Base-by-base conservation (phyloP, 495 filamentous ascomycete genomes). In the Talaromyces adpressus region DNA sequence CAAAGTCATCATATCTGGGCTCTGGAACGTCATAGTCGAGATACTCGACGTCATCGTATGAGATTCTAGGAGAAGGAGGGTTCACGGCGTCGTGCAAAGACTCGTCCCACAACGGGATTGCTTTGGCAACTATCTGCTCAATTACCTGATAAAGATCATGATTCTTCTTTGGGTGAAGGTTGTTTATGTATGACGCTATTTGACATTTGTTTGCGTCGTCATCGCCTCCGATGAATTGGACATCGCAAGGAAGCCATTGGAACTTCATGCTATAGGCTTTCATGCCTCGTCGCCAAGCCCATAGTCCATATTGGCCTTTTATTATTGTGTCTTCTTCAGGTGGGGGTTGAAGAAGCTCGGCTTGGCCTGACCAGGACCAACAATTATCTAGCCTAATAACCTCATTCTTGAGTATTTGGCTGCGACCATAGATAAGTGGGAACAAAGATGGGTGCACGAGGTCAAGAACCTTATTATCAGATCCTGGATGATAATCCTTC, bases 361-460 rank as follows among this genome's bases (percentile, higher is more conserved):
- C 63, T 20, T 36, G 58, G 8, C 20, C 20, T 39, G 30, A 12
- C 29, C n/a, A 30, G 14, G 64, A 71, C 77, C 77, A 84, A 22
- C 70, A 65, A 11, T 72, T 71, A 66, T 72, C 75, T 60, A 73
- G 70, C n/a, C 66, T 62, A 54, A 9, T 23, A 73, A 32, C 75
- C 20, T 72, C 70, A 4, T 67, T 68, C n/a, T 51, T 51, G 30
- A 88, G 70, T 2, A 81, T 77, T 12, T 75, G 73, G 0, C 79
- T 81, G 16, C 68, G 72, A 1, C 84, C 85, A 60, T 84, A 86
- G 3, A 84, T 62, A 0, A 89, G 63, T 3, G 87, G 85, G 62
- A 79, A 89, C 6, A 88, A 70, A 1, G 84, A 87, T 0, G 85
- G 86, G 65, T 88, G 80, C 9, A 89, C 80, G 1, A 89, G 70